phyloP scores from a whole-genome alignment of 2,329 filamentous ascomycete genomes.

The Lecanosticta acicola region DNA sequence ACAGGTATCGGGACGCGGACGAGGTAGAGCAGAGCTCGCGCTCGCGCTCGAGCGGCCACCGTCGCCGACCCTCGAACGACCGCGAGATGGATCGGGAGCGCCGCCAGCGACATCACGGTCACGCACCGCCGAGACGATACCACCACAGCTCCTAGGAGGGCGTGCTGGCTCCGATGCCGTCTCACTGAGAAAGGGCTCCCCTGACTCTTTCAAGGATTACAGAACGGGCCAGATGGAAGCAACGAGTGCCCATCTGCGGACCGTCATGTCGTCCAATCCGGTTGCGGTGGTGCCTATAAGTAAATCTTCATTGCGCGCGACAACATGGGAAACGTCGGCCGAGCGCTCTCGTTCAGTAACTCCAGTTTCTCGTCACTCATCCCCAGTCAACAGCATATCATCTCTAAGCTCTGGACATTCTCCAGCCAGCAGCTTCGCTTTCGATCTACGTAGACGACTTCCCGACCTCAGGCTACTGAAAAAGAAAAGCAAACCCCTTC shows the following conservation, averaged over 20 bases:
- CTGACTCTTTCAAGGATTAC: slow-evolving; percentile 14
- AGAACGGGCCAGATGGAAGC: slow-evolving; percentile 10
- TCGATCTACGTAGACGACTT: slow-evolving; percentile 18
- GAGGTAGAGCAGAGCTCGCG: slow-evolving; percentile 19
- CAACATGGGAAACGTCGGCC: neutral
- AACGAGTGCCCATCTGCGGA: slow-evolving; percentile 12
- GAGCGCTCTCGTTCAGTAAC: slow-evolving; percentile 7
- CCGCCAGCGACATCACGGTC: slow-evolving; percentile 26
- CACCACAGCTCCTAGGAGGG: slow-evolving; percentile 32
- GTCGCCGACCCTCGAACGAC: slow-evolving; percentile 19
- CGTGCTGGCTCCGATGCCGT: slow-evolving; percentile 30
- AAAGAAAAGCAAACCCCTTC: slow-evolving; percentile 26
- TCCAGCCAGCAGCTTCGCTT: slow-evolving; percentile 27
- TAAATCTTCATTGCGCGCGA: slow-evolving; percentile 1
- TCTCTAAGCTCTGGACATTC: slow-evolving; percentile 8
- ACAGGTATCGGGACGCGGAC: slow-evolving; percentile 21
- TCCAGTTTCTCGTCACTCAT: slow-evolving; percentile 11
- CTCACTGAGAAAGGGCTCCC: slow-evolving; percentile 14
- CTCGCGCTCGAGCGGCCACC: slow-evolving; percentile 11
- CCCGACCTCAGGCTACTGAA: slow-evolving; percentile 24
- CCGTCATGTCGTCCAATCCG: slow-evolving; percentile 8
- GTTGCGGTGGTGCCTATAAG: slow-evolving; percentile 1
- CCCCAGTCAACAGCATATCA: slow-evolving; percentile 9
- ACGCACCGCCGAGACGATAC: slow-evolving; percentile 28
- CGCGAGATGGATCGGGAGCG: slow-evolving; percentile 26